Conservation (phyloP, 805 yeast genomes). For the Isabelozyma pseudorhagii region DNA sequence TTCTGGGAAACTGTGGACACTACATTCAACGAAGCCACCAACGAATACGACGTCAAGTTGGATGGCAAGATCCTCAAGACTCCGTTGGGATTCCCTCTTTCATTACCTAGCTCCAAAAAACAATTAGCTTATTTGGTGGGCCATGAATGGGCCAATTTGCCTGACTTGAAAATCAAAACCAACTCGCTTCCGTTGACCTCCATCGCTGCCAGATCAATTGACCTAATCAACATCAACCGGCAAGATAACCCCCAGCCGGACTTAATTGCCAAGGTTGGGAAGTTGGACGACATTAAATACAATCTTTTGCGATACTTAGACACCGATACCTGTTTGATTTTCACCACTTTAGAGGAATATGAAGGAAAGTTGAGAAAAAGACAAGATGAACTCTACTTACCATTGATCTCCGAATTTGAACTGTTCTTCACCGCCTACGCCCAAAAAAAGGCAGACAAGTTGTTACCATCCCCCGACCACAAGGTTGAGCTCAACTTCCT, state of each 20-base stretch:
- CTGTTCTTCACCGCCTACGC: slow-evolving; percentile 46
- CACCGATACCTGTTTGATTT: slow-evolving; percentile 88
- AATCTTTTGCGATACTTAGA: slow-evolving; percentile 79
- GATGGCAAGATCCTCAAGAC: slow-evolving; percentile 80
- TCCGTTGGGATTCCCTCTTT: slow-evolving; percentile 71
- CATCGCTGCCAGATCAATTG: slow-evolving; percentile 81
- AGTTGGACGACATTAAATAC: slow-evolving; percentile 51
- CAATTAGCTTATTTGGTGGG: slow-evolving; percentile 71
- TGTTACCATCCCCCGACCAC: slow-evolving; percentile 17
- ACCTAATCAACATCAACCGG: slow-evolving; percentile 41
- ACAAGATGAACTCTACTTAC: slow-evolving; percentile 77
- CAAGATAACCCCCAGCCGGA: slow-evolving; percentile 34
- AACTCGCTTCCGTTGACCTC: slow-evolving; percentile 86
- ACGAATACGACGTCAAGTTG: slow-evolving; percentile 52
- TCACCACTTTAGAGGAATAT: slow-evolving; percentile 77
- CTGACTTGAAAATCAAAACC: slow-evolving; percentile 64
- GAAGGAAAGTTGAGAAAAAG: slow-evolving; percentile 76
- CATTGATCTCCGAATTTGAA: slow-evolving; percentile 69
- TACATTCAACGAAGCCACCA: slow-evolving; percentile 20
- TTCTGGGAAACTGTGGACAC: slow-evolving; percentile 79
- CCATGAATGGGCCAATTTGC: slow-evolving; percentile 83
- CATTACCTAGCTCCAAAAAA: slow-evolving; percentile 57
- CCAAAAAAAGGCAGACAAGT: slow-evolving; percentile 16
- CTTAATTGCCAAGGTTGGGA: slow-evolving; percentile 59
- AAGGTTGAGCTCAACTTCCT: slow-evolving; percentile 49